Conservation (phyloP, 345 rosid species). For the Heritiera fomes region DNA sequence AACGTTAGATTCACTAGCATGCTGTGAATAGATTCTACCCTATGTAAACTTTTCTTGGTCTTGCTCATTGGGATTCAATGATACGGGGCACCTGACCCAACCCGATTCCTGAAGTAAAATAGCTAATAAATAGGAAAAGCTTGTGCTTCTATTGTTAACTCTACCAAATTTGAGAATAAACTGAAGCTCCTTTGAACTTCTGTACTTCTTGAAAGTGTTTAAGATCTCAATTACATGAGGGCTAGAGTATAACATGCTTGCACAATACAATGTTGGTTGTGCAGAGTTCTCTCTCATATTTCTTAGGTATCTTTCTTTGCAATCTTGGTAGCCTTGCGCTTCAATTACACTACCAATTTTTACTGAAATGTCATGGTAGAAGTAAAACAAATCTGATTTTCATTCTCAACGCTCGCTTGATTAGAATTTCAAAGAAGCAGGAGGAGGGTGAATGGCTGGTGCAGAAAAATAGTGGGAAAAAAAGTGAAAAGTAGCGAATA, state of each 20-base stretch:
- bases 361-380: background rate
- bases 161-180: background rate
- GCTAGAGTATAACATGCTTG: background rate
- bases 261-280: background rate
- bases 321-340: background rate
- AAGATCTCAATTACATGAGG: background rate
- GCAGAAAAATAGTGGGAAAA: background rate
- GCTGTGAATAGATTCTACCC: background rate
- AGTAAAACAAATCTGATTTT: background rate
- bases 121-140: too few relatives aligned
- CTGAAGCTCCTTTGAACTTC: background rate
- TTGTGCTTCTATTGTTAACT: background rate
- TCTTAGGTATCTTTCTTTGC: background rate
- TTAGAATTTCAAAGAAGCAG: background rate
- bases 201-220: conserved; percentile 1
- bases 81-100: background rate
- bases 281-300: background rate
- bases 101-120: too few relatives aligned
- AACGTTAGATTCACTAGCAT: background rate
- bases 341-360: too few relatives aligned
- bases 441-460: background rate
- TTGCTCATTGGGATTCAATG: background rate
- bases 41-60: too few relatives aligned
- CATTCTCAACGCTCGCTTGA: background rate
- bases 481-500: background rate